These are phyloP conservation scores for Amesomyces nigricolor DNA, from an alignment of 2,329 filamentous ascomycete genomes.

Conservation along the genomic window DNA sequence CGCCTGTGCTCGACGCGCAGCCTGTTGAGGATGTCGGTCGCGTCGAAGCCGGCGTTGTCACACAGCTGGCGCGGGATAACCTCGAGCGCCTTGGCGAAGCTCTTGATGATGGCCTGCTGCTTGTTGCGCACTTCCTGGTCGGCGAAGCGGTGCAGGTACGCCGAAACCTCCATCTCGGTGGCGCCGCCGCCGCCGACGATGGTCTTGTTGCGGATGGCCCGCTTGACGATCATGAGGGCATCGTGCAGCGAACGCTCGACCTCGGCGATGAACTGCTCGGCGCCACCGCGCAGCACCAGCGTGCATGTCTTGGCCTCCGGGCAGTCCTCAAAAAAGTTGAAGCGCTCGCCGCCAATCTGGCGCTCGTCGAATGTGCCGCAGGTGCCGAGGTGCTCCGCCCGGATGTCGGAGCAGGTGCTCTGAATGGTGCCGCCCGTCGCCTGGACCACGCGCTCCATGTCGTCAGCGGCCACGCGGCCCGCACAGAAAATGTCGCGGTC, in stretches of 20 bases:
- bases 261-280: constrained; percentile 98
- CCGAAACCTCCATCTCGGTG: constrained; percentile 92
- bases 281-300: constrained; percentile 86
- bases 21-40: constrained; percentile 95
- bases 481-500: constrained; percentile 98
- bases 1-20: constrained; percentile 94
- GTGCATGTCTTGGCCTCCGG: constrained; percentile 96
- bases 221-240: constrained; percentile 99
- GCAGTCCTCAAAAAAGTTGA: constrained; percentile 98
- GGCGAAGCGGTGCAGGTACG: constrained; percentile 86
- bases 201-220: constrained; percentile 86
- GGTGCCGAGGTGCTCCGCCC: constrained; percentile 78
- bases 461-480: constrained; percentile 82
- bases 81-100: constrained; percentile 94
- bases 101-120: constrained; percentile 96
- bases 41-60: constrained; percentile 97
- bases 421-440: constrained; percentile 89
- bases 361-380: constrained; percentile 91
- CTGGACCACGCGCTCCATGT: constrained; percentile 93
- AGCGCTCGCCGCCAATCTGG: constrained; percentile 94
- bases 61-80: constrained; percentile 94
- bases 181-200: constrained; percentile 96
- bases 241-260: constrained; percentile 97
- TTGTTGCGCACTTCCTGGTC: constrained; percentile 91
- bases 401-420: constrained; percentile 95